A percentile compares a stretch with the other conserved stretches of the same genome.
Evolutionary conservation across 2,329 filamentous ascomycete genomes (phyloP).

Genomic region (Clonostachys byssicola): DNA sequence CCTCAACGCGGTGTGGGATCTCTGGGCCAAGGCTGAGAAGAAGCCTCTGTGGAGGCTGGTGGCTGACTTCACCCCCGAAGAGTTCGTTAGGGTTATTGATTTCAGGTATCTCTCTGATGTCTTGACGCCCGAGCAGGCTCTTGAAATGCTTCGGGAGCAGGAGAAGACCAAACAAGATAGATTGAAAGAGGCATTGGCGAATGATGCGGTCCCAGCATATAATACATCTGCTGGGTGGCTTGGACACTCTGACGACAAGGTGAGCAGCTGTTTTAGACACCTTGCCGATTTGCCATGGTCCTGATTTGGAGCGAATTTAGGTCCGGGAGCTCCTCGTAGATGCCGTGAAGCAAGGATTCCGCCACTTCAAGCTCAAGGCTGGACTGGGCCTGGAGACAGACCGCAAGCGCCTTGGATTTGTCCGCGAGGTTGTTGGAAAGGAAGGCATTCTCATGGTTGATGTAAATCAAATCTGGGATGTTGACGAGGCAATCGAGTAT

Average conservation of each 20-base stretch:
- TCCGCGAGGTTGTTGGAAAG: conserved; percentile 72
- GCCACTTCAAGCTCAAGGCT: conserved; percentile 89
- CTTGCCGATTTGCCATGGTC: too few relatives aligned
- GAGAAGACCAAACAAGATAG: conserved; percentile 67
- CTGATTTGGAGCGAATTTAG: too few relatives aligned
- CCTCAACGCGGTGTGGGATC: conserved; percentile 89
- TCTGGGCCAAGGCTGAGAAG: conserved; percentile 83
- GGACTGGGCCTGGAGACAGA: conserved; percentile 71
- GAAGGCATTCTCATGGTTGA: conserved; percentile 90
- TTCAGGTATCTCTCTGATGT: conserved; percentile 94
- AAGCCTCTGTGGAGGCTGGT: conserved; percentile 92
- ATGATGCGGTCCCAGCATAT: conserved; percentile 80
- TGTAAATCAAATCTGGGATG: conserved; percentile 90
- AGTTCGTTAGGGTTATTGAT: conserved; percentile 84
- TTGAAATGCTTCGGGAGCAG: conserved; percentile 63
- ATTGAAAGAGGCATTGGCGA: conserved; percentile 68
- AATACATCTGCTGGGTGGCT: conserved; percentile 89
- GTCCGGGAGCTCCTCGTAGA: conserved; percentile 56
- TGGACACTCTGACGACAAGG: conserved; percentile 86
- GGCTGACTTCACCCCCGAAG: conserved; percentile 83
- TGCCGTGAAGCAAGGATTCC: conserved; percentile 73
- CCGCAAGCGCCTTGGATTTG: conserved; percentile 65
- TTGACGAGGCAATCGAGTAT: conserved; percentile 82
- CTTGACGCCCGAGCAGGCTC: conserved; percentile 80
- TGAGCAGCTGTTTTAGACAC: conserved; percentile 42